Percentiles rank a stretch among this genome's conserved stretches.
Conservation (phyloP, 1,284 basidiomycete genomes). For the Malassezia cuniculi region DNA sequence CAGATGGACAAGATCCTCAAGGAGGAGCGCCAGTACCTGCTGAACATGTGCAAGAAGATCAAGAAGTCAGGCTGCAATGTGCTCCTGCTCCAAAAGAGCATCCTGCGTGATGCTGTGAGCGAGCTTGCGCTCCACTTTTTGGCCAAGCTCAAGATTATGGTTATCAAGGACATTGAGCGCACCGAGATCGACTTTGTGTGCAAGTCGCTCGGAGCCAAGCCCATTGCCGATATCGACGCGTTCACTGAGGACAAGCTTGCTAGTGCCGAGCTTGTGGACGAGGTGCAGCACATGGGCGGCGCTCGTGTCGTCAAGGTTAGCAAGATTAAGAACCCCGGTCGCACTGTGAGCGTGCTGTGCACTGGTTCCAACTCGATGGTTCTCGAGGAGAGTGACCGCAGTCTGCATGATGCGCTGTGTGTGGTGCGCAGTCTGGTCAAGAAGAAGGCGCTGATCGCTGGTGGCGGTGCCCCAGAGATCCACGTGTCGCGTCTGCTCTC, state of each 20-base stretch:
- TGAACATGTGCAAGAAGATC: constrained; percentile 98
- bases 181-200: constrained; percentile 97
- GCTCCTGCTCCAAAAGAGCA: constrained; percentile 94
- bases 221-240: constrained; percentile 90
- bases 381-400: constrained; percentile 90
- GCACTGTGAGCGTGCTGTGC: constrained; percentile 87
- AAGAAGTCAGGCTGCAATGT: constrained; percentile 99
- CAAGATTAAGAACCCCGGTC: constrained; percentile 85
- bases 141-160: constrained; percentile 91
- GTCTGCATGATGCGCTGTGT: constrained; percentile 93
- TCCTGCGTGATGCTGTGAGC: constrained; percentile 94
- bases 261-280: constrained; percentile 87
- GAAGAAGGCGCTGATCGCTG: constrained; percentile 92
- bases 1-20: constrained; percentile 99
- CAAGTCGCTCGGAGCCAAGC: constrained; percentile 87
- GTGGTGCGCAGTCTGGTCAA: constrained; percentile 97
- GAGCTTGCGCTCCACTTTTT: constrained; percentile 98
- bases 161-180: constrained; percentile 93
- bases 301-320: constrained; percentile 88
- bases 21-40: constrained; percentile 92
- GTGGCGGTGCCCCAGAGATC: constrained; percentile 95
- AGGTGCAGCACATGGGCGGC: constrained; percentile 67
- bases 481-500: constrained; percentile 87
- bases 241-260: constrained; percentile 99
- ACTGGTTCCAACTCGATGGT: constrained; percentile 89